Evolutionary conservation across 768 basidiomycete species (phyloP).

Genomic region (Pleurotus tuber-regium): DNA sequence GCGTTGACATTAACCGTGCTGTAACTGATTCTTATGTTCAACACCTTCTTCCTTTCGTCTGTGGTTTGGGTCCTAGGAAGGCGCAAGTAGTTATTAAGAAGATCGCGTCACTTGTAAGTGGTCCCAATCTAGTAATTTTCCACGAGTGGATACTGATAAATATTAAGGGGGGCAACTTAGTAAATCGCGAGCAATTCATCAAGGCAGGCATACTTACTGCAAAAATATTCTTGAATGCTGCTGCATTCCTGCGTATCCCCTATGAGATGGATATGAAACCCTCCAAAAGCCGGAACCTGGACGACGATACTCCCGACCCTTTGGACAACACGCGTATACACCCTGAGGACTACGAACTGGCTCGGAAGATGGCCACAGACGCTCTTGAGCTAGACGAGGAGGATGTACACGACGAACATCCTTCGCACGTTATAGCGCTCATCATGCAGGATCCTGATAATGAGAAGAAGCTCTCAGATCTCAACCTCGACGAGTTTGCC

Average conservation of each 20-base stretch:
- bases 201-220: constrained; percentile 76
- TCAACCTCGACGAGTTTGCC: constrained; percentile 96
- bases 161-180: constrained; percentile 76
- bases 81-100: constrained; percentile 81
- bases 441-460: constrained; percentile 84
- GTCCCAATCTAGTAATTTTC: not conserved
- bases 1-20: constrained; percentile 95
- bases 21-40: constrained; percentile 88
- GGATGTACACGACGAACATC: constrained; percentile 89
- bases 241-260: constrained; percentile 86
- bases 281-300: constrained; percentile 62
- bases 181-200: constrained; percentile 88
- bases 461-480: constrained; percentile 78
- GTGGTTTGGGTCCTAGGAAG: constrained; percentile 94
- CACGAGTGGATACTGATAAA: no score
- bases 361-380: constrained; percentile 97
- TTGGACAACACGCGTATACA: constrained; percentile 96
- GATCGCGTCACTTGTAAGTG: constrained; percentile 69
- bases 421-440: constrained; percentile 82
- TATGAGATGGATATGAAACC: constrained; percentile 66
- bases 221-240: constrained; percentile 89
- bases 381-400: constrained; percentile 97
- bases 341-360: constrained; percentile 96
- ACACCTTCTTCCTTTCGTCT: constrained; percentile 82
- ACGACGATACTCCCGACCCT: constrained; percentile 78